Evolutionary conservation across 371 early-diverging fungal species (phyloP).

Genomic region (Gilbertella persicaria): DNA sequence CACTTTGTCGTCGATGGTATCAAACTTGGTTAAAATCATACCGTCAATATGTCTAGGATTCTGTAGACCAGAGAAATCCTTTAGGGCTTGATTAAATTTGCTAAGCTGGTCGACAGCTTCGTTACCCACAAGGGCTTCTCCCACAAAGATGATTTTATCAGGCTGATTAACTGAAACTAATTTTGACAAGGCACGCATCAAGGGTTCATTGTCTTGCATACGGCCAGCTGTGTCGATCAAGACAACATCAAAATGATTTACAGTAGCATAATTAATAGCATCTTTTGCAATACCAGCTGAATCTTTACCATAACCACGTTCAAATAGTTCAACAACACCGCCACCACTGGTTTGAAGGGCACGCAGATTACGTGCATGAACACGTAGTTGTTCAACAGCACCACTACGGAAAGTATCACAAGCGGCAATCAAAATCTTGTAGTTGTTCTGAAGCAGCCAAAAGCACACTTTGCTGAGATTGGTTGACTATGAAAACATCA

Average conservation of each 20-base stretch:
- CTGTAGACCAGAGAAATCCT: conserved; percentile 81
- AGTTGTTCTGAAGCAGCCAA: conserved; percentile 95
- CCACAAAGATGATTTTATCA: conserved; percentile 99
- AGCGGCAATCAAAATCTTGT: conserved; percentile 95
- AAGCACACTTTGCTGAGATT: conserved; percentile 98
- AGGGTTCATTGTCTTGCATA: conserved; percentile 98
- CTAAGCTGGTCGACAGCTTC: conserved; percentile 97
- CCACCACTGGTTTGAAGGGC: conserved; percentile 72
- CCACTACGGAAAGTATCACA: conserved; percentile 99
- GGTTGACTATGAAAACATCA: conserved; percentile 72
- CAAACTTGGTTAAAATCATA: conserved; percentile 98
- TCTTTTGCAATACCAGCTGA: conserved; percentile 98
- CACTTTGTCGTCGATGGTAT: conserved; percentile 99
- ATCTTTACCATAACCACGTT: conserved; percentile 99
- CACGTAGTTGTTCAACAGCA: conserved; percentile 98
- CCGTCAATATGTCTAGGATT: conserved; percentile 94
- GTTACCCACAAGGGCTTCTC: conserved; percentile 99
- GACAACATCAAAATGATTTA: conserved; percentile 92
- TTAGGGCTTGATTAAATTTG: conserved; percentile 97
- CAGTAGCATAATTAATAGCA: conserved; percentile 80
- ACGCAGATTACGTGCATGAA: conserved; percentile 90
- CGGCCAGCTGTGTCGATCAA: conserved; percentile 99
- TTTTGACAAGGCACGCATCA: conserved; percentile 97
- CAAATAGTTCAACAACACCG: conserved; percentile 88
- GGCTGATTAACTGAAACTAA: conserved; percentile 94